Evolutionary conservation across 1,284 basidiomycete genomes (phyloP).

Genomic region (Moesziomyces sp.): DNA sequence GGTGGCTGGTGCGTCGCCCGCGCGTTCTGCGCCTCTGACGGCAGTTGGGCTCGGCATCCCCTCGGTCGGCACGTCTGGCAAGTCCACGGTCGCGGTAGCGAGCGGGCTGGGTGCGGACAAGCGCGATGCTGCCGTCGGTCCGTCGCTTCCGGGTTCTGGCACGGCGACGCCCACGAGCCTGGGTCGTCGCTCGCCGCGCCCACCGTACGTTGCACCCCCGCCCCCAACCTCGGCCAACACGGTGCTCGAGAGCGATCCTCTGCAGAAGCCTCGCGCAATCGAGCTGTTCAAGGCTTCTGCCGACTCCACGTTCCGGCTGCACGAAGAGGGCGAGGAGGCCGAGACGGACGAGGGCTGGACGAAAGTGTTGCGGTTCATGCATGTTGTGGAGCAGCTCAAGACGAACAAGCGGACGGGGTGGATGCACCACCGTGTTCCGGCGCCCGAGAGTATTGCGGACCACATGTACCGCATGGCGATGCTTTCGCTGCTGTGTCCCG

Average conservation of each 20-base stretch:
- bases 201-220: conserved; percentile 58
- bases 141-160: conserved; percentile 28
- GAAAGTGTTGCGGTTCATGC: conserved; percentile 62
- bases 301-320: conserved; percentile 34
- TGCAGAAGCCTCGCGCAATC: conserved; percentile 43
- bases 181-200: conserved; percentile 54
- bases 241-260: conserved; percentile 44
- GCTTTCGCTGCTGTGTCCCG: conserved; percentile 80
- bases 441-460: conserved; percentile 80
- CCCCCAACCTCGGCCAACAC: conserved; percentile 51
- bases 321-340: conserved; percentile 46
- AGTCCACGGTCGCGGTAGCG: conserved; percentile 10
- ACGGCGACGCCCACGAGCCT: conserved; percentile 39
- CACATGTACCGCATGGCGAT: conserved; percentile 98
- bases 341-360: conserved; percentile 47
- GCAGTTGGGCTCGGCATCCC: conserved; percentile 22
- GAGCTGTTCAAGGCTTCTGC: conserved; percentile 35
- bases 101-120: conserved; percentile 5
- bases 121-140: conserved; percentile 24
- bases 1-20: conserved; percentile 1
- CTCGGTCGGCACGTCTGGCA: conserved; percentile 13
- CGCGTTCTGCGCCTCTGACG: conserved; percentile 1
- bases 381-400: conserved; percentile 62
- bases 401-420: conserved; percentile 65
- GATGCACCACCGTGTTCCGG: conserved; percentile 61